Evolutionary conservation across 345 rosid species (phyloP).

Genomic region (Citrus sinensis): DVS_A1.0 CM039162.1:25855001-25855500

Average conservation of each 20-base stretch:
- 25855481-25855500: too few relatives aligned
- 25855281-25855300: slow-evolving; percentile 86
- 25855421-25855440: too few relatives aligned
- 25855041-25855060: slow-evolving; percentile 3
- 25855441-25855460: too few relatives aligned
- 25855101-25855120: too few relatives aligned
- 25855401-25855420: neutral
- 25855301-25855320: slow-evolving; percentile 84
- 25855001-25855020: neutral
- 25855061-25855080: neutral
- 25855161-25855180: too few relatives aligned
- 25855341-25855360: slow-evolving; percentile 57
- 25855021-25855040: neutral
- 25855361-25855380: slow-evolving; percentile 5
- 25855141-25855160: too few relatives aligned
- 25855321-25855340: slow-evolving; percentile 81
- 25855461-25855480: too few relatives aligned
- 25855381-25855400: neutral
- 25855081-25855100: neutral
- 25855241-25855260: slow-evolving; percentile 67
- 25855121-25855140: too few relatives aligned
- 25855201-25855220: slow-evolving; percentile 77
- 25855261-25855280: slow-evolving; percentile 76
- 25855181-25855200: slow-evolving; percentile 89
- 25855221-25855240: slow-evolving; percentile 85